Evolutionary conservation across 2,329 filamentous ascomycete species (phyloP).

Genomic region (Drechmeria coniospora): DNA sequence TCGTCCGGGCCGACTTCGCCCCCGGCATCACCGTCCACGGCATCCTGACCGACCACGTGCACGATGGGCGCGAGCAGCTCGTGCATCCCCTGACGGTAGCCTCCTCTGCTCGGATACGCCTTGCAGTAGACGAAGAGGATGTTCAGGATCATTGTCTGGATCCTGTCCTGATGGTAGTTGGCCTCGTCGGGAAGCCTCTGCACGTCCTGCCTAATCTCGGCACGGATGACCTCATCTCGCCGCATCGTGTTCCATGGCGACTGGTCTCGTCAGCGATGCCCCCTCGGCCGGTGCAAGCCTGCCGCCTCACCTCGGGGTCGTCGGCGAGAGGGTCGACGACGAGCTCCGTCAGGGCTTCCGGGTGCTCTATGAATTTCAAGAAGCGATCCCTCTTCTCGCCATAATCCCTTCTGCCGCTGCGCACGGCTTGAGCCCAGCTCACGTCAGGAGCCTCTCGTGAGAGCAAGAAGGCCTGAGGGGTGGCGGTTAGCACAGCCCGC

Average conservation of each 20-base stretch:
- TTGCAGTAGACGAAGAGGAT: conserved; percentile 93
- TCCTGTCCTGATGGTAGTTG: conserved; percentile 68
- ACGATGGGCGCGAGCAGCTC: conserved; percentile 83
- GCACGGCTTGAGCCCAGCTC: conserved; percentile 53
- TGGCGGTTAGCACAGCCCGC: conserved; percentile 8
- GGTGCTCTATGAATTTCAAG: conserved; percentile 68
- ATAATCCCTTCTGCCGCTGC: conserved; percentile 61
- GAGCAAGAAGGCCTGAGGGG: conserved; percentile 56
- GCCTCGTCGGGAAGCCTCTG: conserved; percentile 82
- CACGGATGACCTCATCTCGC: conserved; percentile 66
- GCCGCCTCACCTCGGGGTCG: conserved; percentile 38
- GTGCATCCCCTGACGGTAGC: conserved; percentile 97
- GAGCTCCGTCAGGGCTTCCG: conserved; percentile 58
- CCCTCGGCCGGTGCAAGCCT: too few species aligned
- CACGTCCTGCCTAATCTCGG: conserved; percentile 89
- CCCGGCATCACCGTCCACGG: conserved; percentile 38
- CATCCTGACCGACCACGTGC: conserved; percentile 71
- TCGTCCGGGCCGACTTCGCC: conserved; percentile 23
- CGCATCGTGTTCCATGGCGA: conserved; percentile 84
- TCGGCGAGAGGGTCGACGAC: conserved; percentile 74
- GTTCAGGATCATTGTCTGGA: conserved; percentile 71
- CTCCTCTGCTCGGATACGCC: conserved; percentile 69
- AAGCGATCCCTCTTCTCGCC: conserved; percentile 56
- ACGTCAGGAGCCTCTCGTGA: conserved; percentile 50
- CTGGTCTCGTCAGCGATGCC: conserved; percentile 23